These are phyloP conservation scores for Naematelia encephala DNA, from an alignment of 768 basidiomycete genomes.

Conservation along the genomic window DNA sequence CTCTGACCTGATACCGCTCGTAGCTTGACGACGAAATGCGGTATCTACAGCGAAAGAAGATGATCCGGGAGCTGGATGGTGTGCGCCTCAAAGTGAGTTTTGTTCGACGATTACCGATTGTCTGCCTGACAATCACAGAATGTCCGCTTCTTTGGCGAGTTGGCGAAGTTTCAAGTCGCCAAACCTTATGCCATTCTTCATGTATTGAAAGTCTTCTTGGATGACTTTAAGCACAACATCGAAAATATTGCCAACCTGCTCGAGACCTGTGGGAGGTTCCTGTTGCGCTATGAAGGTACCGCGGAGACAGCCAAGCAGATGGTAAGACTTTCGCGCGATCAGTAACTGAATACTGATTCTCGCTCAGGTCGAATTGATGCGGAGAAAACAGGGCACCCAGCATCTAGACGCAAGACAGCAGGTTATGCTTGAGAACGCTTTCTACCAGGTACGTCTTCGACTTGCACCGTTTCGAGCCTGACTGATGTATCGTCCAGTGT, in stretches of 20 bases:
- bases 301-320: conserved; percentile 79
- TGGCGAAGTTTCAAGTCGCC: conserved; percentile 94
- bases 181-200: conserved; percentile 88
- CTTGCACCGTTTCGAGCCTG: background rate
- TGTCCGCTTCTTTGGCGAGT: conserved; percentile 75
- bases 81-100: conserved; percentile 70
- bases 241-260: conserved; percentile 87
- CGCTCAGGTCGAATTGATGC: conserved; percentile 80
- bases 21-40: conserved; percentile 96
- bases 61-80: conserved; percentile 83
- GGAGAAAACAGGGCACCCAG: conserved; percentile 86
- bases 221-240: conserved; percentile 89
- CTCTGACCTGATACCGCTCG: background rate
- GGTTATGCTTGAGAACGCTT: conserved; percentile 91
- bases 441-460: conserved; percentile 70
- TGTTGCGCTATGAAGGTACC: conserved; percentile 83
- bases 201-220: conserved; percentile 93
- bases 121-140: conserved; percentile 59
- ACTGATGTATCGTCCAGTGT: conserved; percentile 59
- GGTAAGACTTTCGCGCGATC: conserved; percentile 52
- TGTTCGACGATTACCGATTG: background rate
- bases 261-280: conserved; percentile 89
- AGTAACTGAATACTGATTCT: conserved; percentile 2
- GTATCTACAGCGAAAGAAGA: conserved; percentile 89
- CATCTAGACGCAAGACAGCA: conserved; percentile 89